phyloP scores from a whole-genome alignment of 306 rosid genomes.

The Cucurbita argyrosperma region DNA sequence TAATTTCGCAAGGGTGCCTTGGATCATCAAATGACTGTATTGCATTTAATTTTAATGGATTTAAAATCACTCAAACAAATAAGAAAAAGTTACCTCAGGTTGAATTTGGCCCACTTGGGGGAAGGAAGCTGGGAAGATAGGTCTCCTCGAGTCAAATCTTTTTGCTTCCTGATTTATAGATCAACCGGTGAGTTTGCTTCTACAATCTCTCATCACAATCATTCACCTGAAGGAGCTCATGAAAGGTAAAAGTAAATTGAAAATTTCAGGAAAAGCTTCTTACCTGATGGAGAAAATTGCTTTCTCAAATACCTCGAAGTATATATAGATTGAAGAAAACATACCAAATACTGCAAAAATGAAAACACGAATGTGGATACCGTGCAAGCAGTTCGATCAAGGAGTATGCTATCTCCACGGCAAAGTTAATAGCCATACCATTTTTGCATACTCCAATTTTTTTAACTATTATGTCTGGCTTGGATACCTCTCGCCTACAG shows the following conservation, averaged over 20 bases:
- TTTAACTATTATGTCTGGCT: neutral
- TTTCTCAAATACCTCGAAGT: neutral
- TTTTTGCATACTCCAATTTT: neutral
- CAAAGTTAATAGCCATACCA: neutral
- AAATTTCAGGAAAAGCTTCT: neutral
- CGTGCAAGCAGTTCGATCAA: neutral
- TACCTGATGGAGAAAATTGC: neutral
- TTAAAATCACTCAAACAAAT: neutral
- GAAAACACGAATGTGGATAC: neutral
- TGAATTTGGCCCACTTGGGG: neutral
- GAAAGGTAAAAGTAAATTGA: neutral
- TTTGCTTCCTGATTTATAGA: neutral
- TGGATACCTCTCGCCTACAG: neutral
- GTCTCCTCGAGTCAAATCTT: neutral
- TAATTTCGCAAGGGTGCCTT: neutral
- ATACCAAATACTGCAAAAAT: neutral
- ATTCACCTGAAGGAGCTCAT: neutral
- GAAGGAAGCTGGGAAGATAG: neutral
- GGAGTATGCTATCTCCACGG: neutral
- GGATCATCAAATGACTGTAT: neutral
- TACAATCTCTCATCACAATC: neutral
- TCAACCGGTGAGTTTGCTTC: neutral
- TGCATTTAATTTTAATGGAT: neutral
- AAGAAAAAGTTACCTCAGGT: neutral
- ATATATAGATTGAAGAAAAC: neutral